Conservation (phyloP, 352 stramenopile species). For the Pythium phragmitis region DNA sequence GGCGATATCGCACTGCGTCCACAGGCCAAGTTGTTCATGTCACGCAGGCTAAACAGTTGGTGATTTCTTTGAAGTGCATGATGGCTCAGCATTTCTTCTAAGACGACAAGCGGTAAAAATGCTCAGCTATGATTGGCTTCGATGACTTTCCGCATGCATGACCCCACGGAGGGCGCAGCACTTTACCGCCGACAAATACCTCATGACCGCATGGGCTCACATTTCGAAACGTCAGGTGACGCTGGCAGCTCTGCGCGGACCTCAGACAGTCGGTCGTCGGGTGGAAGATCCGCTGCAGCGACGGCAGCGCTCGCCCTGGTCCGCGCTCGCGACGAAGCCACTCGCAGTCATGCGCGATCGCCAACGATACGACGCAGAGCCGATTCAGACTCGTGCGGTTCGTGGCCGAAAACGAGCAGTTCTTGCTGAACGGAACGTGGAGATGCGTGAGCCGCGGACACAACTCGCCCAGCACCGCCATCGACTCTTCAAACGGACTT, state of each 20-base stretch:
- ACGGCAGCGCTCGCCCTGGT: not conserved
- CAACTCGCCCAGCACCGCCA: not conserved
- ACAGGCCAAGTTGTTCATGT: no score
- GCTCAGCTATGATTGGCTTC: no score
- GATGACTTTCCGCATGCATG: not conserved
- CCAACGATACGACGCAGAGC: not conserved
- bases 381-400: not conserved
- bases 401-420: not conserved
- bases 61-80: no score
- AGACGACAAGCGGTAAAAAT: no score
- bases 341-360: not conserved
- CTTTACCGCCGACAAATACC: not conserved
- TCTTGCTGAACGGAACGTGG: not conserved
- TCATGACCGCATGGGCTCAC: no score
- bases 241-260: not conserved
- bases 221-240: no score
- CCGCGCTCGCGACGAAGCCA: not conserved
- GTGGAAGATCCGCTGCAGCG: not conserved
- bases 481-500: not conserved
- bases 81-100: no score
- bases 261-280: not conserved
- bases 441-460: conserved; percentile 3
- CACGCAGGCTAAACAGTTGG: no score
- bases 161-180: not conserved
- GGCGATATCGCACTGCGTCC: no score